These are phyloP conservation scores for Aschersonia sp. DNA, from an alignment of 2,329 filamentous ascomycete genomes.

Conservation along the genomic window DNA sequence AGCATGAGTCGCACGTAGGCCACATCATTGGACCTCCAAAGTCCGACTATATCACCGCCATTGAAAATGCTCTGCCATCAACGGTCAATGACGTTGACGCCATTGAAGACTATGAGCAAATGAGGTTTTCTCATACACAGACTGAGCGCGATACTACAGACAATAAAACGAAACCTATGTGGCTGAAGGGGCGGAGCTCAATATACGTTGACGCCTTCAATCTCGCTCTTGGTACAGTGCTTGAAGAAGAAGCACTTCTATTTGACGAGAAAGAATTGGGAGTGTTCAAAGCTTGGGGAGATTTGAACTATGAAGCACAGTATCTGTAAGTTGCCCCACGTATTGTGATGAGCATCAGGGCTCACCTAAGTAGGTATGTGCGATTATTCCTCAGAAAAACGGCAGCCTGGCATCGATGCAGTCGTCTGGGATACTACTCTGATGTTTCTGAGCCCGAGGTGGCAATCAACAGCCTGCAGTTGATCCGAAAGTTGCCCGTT, in stretches of 20 bases:
- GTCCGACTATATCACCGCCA: conserved; percentile 13
- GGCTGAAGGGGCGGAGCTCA: conserved; percentile 67
- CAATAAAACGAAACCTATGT: conserved; percentile 28
- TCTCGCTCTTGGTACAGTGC: conserved; percentile 73
- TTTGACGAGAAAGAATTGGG: conserved; percentile 68
- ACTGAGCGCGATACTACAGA: conserved; percentile 21
- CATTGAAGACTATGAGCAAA: conserved; percentile 66
- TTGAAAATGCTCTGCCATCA: conserved; percentile 48
- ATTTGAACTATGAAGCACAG: conserved; percentile 69
- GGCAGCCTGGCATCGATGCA: conserved; percentile 76
- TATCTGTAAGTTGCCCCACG: conserved; percentile 54
- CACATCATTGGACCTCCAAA: conserved; percentile 6
- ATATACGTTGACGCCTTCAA: conserved; percentile 98
- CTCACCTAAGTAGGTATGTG: conserved; percentile 51
- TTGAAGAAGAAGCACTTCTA: conserved; percentile 77
- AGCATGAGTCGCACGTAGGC: neutral
- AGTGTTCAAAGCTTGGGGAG: conserved; percentile 65
- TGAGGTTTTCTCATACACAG: conserved; percentile 38
- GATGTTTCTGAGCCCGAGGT: conserved; percentile 63
- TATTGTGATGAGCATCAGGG: neutral
- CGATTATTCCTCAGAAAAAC: conserved; percentile 87
- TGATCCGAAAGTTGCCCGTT: conserved; percentile 36
- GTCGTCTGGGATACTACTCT: conserved; percentile 62
- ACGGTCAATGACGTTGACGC: conserved; percentile 55
- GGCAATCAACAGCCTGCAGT: conserved; percentile 53